Conservation (phyloP, 2,329 filamentous ascomycete genomes). For the Ascochyta rabiei region DNA sequence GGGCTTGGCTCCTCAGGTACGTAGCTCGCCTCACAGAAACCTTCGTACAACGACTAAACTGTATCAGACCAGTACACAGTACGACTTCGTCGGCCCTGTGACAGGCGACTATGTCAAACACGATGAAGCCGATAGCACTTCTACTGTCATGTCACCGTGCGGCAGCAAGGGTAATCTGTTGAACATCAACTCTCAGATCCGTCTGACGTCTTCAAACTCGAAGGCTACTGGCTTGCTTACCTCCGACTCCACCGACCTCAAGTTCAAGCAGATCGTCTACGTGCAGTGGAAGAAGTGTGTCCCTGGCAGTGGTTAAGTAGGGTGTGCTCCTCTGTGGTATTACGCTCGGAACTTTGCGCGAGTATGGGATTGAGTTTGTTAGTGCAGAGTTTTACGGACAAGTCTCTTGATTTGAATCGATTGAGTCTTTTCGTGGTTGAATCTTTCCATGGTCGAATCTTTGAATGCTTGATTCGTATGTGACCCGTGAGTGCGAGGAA, state of each 20-base stretch:
- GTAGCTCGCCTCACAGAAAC: neutral
- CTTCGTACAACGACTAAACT: slow-evolving; percentile 8
- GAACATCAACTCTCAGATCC: slow-evolving; percentile 61
- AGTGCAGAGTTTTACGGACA: too few relatives aligned
- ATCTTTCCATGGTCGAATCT: too few relatives aligned
- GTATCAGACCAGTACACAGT: slow-evolving; percentile 43
- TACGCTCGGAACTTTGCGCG: too few relatives aligned
- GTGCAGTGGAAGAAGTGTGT: slow-evolving; percentile 54
- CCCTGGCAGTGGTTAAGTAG: neutral
- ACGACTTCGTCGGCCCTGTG: slow-evolving; percentile 50
- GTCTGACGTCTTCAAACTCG: slow-evolving; percentile 43
- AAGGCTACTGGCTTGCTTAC: slow-evolving; percentile 51
- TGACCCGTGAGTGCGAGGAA: too few relatives aligned
- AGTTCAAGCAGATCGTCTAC: slow-evolving; percentile 53
- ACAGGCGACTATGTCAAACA: slow-evolving; percentile 49
- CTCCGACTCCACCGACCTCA: slow-evolving; percentile 58
- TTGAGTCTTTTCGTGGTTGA: too few relatives aligned
- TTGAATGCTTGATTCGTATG: too few relatives aligned
- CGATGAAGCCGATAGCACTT: slow-evolving; percentile 52
- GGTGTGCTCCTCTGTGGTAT: neutral
- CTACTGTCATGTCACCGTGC: slow-evolving; percentile 60
- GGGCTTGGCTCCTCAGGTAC: slow-evolving; percentile 52
- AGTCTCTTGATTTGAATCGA: too few relatives aligned
- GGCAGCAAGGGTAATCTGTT: slow-evolving; percentile 57
- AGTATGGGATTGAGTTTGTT: too few relatives aligned